Evolutionary conservation across 805 yeast genomes (phyloP), one percentile per base, ranked within the genome.

Genomic region (Zygosaccharomyces kombuchaensis): DNA sequence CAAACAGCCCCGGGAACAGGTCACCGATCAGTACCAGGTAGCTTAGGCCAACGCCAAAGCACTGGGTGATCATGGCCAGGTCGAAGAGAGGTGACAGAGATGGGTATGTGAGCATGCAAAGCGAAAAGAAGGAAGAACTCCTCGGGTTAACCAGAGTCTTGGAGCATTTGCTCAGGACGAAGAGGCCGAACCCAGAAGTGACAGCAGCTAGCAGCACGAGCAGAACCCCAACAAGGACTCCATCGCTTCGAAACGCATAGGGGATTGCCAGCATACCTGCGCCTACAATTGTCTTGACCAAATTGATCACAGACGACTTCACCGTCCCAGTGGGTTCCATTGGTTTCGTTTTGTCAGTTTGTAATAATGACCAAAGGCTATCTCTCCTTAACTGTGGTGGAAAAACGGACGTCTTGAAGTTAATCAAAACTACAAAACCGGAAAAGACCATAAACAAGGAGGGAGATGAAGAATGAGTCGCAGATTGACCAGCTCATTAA

Each of bases 21-120:
- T 85, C 93, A 9, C 93, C 93, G 43, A 85, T 78, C 43, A 86
- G 74, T 13, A 86, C 86, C 47, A 86, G 60, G 57, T 86, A 86
- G 38, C 82, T 75, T 10, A 86, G 70, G 2, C 83, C 82, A 13
- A 82, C 89, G 19, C 95, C 95, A 65, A 82, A 86, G 60, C 91
- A 84, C 65, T 86, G 89, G 38, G 84, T 70, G 27, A 83, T 78
- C 60, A 86, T 84, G 29, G 88, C 84, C 19, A 81, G 64, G 65
- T 86, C 93, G 58, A 85, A 86, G n/a, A 84, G 57, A 5, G 84
- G 74, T 4, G 84, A 72, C 22, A 84, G 62, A n/a, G 73, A 73
- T 1, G 93, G 93, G 56, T 84, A 84, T 0, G 91, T 82, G 47
- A 84, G 68, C 40, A 77, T 73, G 60, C 91, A 84, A 10, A 85